Conservation (phyloP, 2,329 filamentous ascomycete genomes). For the Hymenoscyphus fructigenus region DNA sequence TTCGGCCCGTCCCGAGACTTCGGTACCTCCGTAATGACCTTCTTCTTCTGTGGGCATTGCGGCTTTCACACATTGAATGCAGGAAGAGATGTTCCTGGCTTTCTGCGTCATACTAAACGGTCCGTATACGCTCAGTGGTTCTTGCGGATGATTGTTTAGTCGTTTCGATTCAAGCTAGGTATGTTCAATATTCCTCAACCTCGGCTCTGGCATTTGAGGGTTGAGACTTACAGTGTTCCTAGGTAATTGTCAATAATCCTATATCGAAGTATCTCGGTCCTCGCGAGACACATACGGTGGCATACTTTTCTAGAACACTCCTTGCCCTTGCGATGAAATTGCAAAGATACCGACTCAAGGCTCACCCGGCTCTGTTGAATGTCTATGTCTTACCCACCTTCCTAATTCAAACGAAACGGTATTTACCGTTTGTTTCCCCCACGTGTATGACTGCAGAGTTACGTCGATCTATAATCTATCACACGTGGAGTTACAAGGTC, state of each 20-base stretch:
- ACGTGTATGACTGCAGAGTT: slow-evolving; percentile 1
- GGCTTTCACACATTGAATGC: neutral
- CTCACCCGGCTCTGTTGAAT: neutral
- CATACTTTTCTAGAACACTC: neutral
- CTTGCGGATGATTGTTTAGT: neutral
- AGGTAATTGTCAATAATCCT: neutral
- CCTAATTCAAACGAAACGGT: neutral
- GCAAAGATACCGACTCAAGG: neutral
- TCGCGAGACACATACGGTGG: neutral
- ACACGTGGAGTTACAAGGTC: slow-evolving; percentile 1
- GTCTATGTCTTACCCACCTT: neutral
- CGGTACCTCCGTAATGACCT: slow-evolving; percentile 2
- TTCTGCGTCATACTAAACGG: neutral
- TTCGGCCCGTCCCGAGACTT: slow-evolving; percentile 8
- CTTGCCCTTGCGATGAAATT: neutral
- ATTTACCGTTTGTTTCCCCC: neutral
- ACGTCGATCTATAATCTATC: slow-evolving; percentile 5
- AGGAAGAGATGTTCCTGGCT: neutral
- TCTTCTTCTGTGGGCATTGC: neutral
- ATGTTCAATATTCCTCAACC: neutral
- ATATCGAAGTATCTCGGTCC: too few species aligned
- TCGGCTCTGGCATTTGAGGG: neutral
- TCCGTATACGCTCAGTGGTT: neutral
- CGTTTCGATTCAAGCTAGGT: neutral
- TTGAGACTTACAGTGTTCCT: neutral